Evolutionary conservation across 257 asterid species (phyloP).

Genomic region (Thymus quinquecostatus): DNA sequence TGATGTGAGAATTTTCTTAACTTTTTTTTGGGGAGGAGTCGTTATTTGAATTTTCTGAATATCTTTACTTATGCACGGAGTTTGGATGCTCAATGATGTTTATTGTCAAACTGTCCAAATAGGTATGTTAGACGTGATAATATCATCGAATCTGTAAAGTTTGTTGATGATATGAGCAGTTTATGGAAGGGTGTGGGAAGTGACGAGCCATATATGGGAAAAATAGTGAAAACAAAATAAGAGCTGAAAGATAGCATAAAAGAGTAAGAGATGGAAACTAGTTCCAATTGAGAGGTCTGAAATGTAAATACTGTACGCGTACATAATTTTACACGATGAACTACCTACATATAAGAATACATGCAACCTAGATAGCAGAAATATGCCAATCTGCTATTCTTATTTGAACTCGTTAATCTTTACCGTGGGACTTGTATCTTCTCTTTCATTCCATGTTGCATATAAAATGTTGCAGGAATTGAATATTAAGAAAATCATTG

Average conservation of each 20-base stretch:
- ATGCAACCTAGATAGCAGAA: slow-evolving; percentile 25
- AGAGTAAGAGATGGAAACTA: background rate
- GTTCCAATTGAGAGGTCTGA: background rate
- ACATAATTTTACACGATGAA: slow-evolving; percentile 13
- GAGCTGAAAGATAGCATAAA: background rate
- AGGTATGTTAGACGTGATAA: slow-evolving; percentile 4
- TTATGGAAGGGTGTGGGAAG: background rate
- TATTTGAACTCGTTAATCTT: slow-evolving; percentile 7
- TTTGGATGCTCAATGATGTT: background rate
- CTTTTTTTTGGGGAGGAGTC: background rate
- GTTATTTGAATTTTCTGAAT: background rate
- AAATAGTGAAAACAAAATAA: slow-evolving; percentile 5
- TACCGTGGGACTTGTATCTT: slow-evolving; percentile 20
- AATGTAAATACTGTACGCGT: background rate
- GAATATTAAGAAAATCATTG: background rate
- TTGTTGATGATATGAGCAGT: background rate
- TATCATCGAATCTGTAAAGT: background rate
- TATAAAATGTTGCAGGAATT: slow-evolving; percentile 18
- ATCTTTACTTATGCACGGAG: background rate
- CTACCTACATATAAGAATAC: slow-evolving; percentile 13
- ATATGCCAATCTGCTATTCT: slow-evolving; percentile 7
- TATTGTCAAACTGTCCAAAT: background rate
- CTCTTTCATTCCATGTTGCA: slow-evolving; percentile 18
- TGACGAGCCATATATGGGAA: background rate
- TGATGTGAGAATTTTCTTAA: background rate